phyloP scores from a whole-genome alignment of 202 grass and related monocot genomes.

The Cymbopogon flexuosus region DNA sequence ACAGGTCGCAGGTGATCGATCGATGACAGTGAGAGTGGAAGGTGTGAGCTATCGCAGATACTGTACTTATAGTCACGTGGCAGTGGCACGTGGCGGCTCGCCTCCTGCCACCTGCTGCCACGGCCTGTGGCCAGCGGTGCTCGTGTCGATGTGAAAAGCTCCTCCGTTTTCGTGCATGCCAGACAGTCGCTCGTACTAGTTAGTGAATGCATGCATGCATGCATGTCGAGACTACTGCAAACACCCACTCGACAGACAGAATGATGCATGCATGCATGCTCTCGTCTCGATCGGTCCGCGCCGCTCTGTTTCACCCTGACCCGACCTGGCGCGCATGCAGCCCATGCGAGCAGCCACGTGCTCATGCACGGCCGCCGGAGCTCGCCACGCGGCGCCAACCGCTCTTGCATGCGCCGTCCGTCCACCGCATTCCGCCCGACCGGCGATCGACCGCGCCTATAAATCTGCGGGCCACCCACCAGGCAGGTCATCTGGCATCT shows the following conservation, averaged over 20 bases:
- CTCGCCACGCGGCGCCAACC: background rate
- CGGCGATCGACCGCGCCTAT: background rate
- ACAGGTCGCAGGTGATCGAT: too few relatives aligned
- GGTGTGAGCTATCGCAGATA: too few relatives aligned
- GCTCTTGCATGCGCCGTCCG: background rate
- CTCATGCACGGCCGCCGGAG: background rate
- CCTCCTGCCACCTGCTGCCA: background rate
- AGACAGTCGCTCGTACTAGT: background rate
- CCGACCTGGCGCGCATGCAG: conserved; percentile 21
- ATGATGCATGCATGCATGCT: too few relatives aligned
- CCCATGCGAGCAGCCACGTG: background rate
- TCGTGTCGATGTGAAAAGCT: too few relatives aligned
- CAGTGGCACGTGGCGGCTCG: background rate
- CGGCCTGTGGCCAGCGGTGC: background rate
- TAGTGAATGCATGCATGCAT: too few relatives aligned
- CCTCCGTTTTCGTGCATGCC: background rate
- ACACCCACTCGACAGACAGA: too few relatives aligned
- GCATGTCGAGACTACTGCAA: too few relatives aligned
- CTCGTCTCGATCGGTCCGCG: too few relatives aligned
- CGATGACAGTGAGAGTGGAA: too few relatives aligned
- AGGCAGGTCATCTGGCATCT: background rate
- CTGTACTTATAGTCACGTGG: background rate
- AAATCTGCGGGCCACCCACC: background rate
- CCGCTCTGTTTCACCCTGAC: too few relatives aligned
- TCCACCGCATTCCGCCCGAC: too few relatives aligned